phyloP scores from a whole-genome alignment of 768 basidiomycete genomes.

The Trametes villosa region DNA sequence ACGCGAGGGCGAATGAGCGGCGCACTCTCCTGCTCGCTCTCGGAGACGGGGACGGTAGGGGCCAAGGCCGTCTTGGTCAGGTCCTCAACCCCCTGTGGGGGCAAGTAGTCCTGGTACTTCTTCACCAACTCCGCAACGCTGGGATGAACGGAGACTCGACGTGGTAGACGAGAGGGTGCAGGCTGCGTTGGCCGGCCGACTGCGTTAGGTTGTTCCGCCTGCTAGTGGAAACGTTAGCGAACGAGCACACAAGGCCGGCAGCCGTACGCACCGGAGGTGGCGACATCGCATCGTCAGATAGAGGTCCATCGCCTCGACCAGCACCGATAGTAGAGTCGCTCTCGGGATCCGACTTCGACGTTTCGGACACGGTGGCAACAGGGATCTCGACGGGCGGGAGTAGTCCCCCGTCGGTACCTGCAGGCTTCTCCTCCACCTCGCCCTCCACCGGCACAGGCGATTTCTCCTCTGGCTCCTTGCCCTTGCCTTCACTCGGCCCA shows the following conservation, averaged over 20 bases:
- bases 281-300: constrained; percentile 12
- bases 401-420: constrained; percentile 21
- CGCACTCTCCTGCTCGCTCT: constrained; percentile 78
- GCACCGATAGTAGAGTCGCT: constrained; percentile 88
- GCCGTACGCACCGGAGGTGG: constrained; percentile 24
- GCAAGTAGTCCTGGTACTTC: constrained; percentile 78
- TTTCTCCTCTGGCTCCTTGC: neutral
- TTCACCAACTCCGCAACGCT: constrained; percentile 86
- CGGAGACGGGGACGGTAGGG: constrained; percentile 64
- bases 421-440: constrained; percentile 11
- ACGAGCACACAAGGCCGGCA: neutral
- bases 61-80: constrained; percentile 71
- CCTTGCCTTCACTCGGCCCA: constrained; percentile 27
- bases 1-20: constrained; percentile 39
- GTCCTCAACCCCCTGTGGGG: constrained; percentile 72
- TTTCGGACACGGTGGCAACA: constrained; percentile 6
- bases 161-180: constrained; percentile 62
- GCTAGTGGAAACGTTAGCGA: neutral
- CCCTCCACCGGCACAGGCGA: constrained; percentile 1
- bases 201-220: constrained; percentile 11
- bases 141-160: constrained; percentile 57
- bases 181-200: constrained; percentile 33
- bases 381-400: constrained; percentile 13
- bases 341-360: constrained; percentile 63
- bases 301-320: too few species aligned